Conservation (phyloP, 352 stramenopile species). For the Phytophthora uliginosa region DNA sequence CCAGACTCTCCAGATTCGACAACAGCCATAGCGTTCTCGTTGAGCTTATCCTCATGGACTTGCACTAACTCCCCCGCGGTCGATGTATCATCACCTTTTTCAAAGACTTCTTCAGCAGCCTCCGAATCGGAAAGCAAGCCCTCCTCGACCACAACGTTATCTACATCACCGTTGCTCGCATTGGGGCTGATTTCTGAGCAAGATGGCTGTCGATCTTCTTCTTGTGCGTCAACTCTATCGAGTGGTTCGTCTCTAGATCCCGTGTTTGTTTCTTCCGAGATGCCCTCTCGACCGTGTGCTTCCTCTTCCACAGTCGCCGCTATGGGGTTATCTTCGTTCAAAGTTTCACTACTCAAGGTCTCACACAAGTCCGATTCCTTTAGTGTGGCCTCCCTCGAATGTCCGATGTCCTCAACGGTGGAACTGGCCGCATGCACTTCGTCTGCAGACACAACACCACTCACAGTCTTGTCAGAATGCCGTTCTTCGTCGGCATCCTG, state of each 20-base stretch:
- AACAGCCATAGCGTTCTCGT: background rate
- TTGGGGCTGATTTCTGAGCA: background rate
- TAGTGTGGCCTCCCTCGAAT: background rate
- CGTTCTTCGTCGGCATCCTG: conserved; percentile 15
- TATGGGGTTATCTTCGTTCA: background rate
- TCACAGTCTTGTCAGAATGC: conserved; percentile 14
- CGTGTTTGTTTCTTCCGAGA: background rate
- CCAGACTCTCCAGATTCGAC: background rate
- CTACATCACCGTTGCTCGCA: background rate
- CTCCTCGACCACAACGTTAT: background rate
- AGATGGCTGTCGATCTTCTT: background rate
- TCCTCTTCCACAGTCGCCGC: background rate
- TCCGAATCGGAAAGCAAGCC: background rate
- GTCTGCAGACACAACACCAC: conserved; percentile 12
- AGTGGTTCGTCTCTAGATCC: background rate
- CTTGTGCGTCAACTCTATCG: background rate
- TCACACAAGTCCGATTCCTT: background rate
- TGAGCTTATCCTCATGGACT: background rate
- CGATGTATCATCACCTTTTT: background rate
- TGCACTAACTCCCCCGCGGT: background rate
- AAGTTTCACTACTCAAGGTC: background rate
- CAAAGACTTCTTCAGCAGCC: background rate
- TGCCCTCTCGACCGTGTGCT: background rate
- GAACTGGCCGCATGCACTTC: background rate
- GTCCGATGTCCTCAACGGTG: background rate